Conservation (phyloP, 1,284 basidiomycete genomes). For the Schizophyllum amplum region DNA sequence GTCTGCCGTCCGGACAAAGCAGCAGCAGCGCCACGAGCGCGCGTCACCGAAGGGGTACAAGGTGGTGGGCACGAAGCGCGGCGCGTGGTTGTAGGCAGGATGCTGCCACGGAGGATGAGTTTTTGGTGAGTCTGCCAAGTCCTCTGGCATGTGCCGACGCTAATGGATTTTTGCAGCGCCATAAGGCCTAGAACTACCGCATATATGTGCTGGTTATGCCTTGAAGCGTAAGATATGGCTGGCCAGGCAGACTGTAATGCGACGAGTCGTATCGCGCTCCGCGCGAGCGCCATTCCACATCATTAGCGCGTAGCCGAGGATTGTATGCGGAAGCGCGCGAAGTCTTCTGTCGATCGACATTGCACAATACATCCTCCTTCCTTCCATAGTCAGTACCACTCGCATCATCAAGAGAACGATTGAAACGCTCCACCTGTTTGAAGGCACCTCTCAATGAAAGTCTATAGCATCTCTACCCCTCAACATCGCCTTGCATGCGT, state of each 20-base stretch:
- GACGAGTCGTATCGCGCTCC: not conserved
- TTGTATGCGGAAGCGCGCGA: no score
- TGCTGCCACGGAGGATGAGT: not conserved
- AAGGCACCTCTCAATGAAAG: no score
- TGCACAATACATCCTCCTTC: no score
- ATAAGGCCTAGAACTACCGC: not conserved
- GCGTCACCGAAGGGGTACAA: constrained; percentile 58
- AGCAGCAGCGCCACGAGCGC: constrained; percentile 55
- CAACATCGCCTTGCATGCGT: no score
- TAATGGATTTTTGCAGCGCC: not conserved
- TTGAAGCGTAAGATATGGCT: not conserved
- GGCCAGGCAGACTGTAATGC: not conserved
- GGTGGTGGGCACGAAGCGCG: constrained; percentile 28
- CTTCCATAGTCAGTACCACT: no score
- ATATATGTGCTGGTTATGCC: not conserved
- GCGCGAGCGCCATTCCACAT: not conserved
- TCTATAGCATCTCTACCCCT: no score
- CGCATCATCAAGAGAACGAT: no score
- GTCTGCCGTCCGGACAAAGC: constrained; percentile 54
- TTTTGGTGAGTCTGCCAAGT: not conserved
- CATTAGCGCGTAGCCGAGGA: not conserved
- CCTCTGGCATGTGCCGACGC: not conserved
- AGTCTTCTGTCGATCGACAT: no score
- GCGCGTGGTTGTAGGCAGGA: not conserved
- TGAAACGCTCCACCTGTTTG: no score